Base-by-base conservation (phyloP, 768 basidiomycete genomes). In the Exsudoporus frostii region DNA sequence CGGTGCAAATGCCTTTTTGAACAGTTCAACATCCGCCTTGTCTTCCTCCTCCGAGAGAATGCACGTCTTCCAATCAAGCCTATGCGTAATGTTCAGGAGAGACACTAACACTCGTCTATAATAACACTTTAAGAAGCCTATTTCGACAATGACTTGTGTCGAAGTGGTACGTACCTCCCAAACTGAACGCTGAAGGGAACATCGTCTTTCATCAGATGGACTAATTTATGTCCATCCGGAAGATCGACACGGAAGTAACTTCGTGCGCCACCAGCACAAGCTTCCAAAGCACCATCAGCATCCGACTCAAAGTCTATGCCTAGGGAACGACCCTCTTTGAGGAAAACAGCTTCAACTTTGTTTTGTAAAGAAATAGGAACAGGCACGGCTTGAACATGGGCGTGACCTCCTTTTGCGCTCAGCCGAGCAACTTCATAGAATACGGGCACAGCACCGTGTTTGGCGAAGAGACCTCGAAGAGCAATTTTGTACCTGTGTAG, bases 31-130 rank as follows among this genome's bases (percentile, higher is more conserved):
- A 67, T 98, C 96, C 10, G 79, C 82, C 64, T 76, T 86, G 65
- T 98, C 96, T 62, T 93, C 90, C 14, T 85, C 88, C 53, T 96
- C 92, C 9, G 84, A 71, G 57, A 92, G 79, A 61, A 80, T 76
- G 66, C 96, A 99, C 1, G 78, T 81, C 67, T 92, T 96, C 96
- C 96, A 99, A 64, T 98, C 95, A 46, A 88, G 74, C 43, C 96
- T 79, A 19, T 92, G 83, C 1, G 86, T 85, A 50, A 83, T 81
- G 15, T 79, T 84, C 50, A 98, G 65, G n/a, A 98, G 69, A 33
- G 80, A 76, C 6, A 87, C 90, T 40, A 98, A 66, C 15, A 90
- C 92, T 69, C 88, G 84, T 71, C 96, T 98, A 65, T 44, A 53
- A 45, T 37, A 24, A 61, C 55, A 55, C 45, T 22, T 17, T 55